Conservation (phyloP, 371 early-diverging fungal species). For the Syncephalastrum racemosum region DNA sequence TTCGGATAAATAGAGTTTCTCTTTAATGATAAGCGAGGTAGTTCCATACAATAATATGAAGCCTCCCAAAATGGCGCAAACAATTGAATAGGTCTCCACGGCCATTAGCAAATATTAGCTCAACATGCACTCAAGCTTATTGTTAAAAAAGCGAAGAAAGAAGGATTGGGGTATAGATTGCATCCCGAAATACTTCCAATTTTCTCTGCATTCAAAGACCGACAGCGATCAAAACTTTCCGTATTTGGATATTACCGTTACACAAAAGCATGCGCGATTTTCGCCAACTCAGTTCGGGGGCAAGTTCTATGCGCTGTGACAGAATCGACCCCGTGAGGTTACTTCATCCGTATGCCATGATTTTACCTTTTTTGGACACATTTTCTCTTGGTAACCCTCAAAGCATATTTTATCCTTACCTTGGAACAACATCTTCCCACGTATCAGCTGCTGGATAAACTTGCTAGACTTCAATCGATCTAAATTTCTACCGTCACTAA, state of each 20-base stretch:
- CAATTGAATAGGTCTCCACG: slow-evolving; percentile 22
- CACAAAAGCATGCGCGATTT: slow-evolving; percentile 10
- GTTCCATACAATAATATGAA: slow-evolving; percentile 85
- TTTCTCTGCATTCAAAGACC: background rate
- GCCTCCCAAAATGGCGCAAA: slow-evolving; percentile 63
- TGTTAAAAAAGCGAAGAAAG: slow-evolving; percentile 4
- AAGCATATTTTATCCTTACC: too few species aligned
- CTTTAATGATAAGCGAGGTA: slow-evolving; percentile 85
- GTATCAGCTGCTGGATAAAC: too few species aligned
- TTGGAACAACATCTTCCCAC: too few species aligned
- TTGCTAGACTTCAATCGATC: too few species aligned
- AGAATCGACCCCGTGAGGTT: too few species aligned
- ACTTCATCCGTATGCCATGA: too few species aligned
- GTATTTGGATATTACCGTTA: slow-evolving; percentile 4
- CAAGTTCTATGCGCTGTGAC: too few species aligned
- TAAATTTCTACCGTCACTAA: too few species aligned
- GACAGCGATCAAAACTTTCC: slow-evolving; percentile 1
- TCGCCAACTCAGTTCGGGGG: slow-evolving; percentile 10
- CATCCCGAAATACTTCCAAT: slow-evolving; percentile 2
- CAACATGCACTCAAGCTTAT: background rate
- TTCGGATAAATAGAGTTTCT: slow-evolving; percentile 88
- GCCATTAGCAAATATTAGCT: slow-evolving; percentile 5
- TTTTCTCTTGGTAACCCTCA: too few species aligned
- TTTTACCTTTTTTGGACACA: too few species aligned
- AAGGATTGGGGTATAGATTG: background rate